Evolutionary conservation across 2,329 filamentous ascomycete genomes (phyloP), one percentile per base, ranked within the genome.

Genomic region (Epichloe glyceriae): DNA sequence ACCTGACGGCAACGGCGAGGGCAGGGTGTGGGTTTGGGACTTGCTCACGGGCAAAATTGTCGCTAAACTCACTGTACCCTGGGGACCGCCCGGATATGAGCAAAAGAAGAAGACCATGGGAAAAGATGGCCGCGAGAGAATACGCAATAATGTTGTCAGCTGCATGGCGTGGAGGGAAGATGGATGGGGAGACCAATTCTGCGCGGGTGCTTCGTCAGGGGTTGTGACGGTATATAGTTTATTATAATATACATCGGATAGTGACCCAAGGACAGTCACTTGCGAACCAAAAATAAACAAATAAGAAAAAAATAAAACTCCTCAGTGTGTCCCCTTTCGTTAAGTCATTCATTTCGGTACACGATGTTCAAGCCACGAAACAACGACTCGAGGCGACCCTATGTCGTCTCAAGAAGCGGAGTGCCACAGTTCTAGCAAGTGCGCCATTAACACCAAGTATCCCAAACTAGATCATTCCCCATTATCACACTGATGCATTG

Each of bases 11-110:
- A 53, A 55, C 46, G 69, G 68, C 3, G 73, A 84, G 54, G 86
- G 85, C 2, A 73, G 74, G 60, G 67, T 89, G 7, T 83, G 83
- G 71, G 87, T 81, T 1, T 97, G 91, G 91, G 89, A 96, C 68
- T 70, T 95, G 19, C 64, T 95, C 50, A 84, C 77, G 5, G 90
- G 88, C 1, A 78, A 82, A 50, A 63, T 86, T 47, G 72, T 80
- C 52, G 79, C 85, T 34, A 79, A 72, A 56, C 67, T 95, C 5
- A 67, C 64, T 37, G 70, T 79, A 3, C 76, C 78, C 0, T 80
- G 77, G 78, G 76, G 77, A 1, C 74, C 75, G 4, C 60, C 62
- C n/a, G 73, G 71, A 3, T 67, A 67, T 40, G 72, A 73, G 39
- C 64, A 64, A 0, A 71, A 67, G 61, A 80, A 73, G 63, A 76